Base-by-base conservation (phyloP, 139 green algal genomes). In the Coelastrella sp. region DNA sequence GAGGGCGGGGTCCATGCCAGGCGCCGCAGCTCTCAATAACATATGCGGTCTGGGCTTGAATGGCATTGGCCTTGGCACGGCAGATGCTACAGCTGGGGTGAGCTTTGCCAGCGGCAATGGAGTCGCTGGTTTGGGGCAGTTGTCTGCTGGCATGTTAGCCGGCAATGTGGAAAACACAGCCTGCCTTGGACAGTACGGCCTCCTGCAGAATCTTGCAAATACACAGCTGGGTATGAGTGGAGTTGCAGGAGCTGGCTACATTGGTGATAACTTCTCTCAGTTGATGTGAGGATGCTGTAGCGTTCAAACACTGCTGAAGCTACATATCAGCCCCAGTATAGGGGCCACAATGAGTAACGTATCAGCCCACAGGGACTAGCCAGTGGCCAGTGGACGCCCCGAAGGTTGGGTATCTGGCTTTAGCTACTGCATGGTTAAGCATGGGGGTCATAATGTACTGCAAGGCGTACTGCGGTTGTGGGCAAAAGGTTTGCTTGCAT, bases 61-160 rank as follows among this genome's bases (percentile, higher is more conserved):
- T 14, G 5, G 77, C 32, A 7, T 32, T 47, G 10, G 7, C 60
- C 11, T 57, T 64, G 77, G 77, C 77, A 14, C 77, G 59, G 77
- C 77, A 64, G 77, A 83, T 83, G 77, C 23, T 23, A 47, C 77
- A 64, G 77, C 77, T 20, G 64, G 64, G 64, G 64, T 71, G 11
- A 71, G 16, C 4, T 71, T 71, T 71, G 64, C 64, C 64, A 71
- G 16, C 4, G 64, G 64, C 64, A 71, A 71, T 7, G 54, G 32
- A 8, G 77, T 20, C 60, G 54, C 23, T 81, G 75, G 75, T 54
- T 20, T 61, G 6, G 11, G 16, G 13, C 64, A 71, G 16, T 14
- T 71, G 64, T 14, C 64, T 71, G 64, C 64, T 71, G 64, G 64
- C 64, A 11, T 71, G 64, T 11, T 71, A 71, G 64, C 64, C 16